Conservation (phyloP, 2,329 filamentous ascomycete species). For the Exserohilum rostratum region DNA sequence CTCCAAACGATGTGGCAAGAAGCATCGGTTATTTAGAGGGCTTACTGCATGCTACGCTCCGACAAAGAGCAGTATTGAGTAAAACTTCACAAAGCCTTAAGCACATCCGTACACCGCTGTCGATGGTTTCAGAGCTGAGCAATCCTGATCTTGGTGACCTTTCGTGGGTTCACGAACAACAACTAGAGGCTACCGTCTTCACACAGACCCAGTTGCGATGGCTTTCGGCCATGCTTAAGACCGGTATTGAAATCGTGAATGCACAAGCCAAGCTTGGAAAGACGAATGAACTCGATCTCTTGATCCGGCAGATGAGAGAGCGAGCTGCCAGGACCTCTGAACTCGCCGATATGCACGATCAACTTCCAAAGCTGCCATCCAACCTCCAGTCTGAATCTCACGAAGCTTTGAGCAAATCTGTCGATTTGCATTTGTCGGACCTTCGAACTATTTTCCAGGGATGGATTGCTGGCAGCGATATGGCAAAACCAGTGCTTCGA, state of each 20-base stretch:
- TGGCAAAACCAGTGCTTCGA: constrained; percentile 51
- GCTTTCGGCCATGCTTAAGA: constrained; percentile 71
- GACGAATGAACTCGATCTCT: constrained; percentile 34
- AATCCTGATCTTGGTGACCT: constrained; percentile 16
- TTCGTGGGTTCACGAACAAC: constrained; percentile 21
- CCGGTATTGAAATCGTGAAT: constrained; percentile 66
- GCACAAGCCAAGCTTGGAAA: constrained; percentile 71
- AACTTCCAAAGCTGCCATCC: constrained; percentile 33
- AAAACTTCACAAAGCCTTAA: constrained; percentile 39
- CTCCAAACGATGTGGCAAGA: constrained; percentile 75
- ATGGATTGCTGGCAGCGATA: constrained; percentile 31
- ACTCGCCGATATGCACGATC: constrained; percentile 23
- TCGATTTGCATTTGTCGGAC: constrained; percentile 19
- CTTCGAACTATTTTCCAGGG: constrained; percentile 23
- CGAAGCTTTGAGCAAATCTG: constrained; percentile 16
- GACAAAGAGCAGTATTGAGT: constrained; percentile 60
- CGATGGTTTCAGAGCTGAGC: constrained; percentile 41
- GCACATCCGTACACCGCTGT: constrained; percentile 48
- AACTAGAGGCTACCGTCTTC: constrained; percentile 14
- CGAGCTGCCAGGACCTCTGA: constrained; percentile 28
- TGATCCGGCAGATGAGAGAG: constrained; percentile 33
- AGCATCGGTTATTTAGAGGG: constrained; percentile 89
- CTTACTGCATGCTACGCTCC: constrained; percentile 69
- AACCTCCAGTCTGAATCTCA: constrained; percentile 34
- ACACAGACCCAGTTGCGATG: constrained; percentile 55